Evolutionary conservation across 2,329 filamentous ascomycete genomes (phyloP), one percentile per base, ranked within the genome.

Genomic region (Diaporthe nobilis): DNA sequence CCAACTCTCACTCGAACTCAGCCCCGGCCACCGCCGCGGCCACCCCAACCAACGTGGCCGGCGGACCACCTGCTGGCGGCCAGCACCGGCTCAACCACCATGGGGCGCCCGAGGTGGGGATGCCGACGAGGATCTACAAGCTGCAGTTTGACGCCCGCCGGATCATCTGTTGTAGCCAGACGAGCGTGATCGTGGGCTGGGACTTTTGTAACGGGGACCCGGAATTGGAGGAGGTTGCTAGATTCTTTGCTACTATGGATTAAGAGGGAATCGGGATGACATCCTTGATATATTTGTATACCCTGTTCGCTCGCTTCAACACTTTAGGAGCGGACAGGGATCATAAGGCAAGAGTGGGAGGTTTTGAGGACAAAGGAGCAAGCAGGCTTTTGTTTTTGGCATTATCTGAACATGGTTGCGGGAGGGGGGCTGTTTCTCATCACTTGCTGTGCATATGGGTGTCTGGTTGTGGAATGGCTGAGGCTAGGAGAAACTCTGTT

Each of bases 81-180:
- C 51, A 65, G 80, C 47, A 72, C 75, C 76, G 73, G 39, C 82
- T 86, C 55, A 86, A 89, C 72, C 87, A 86, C 4, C 88, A 89
- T 76, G 81, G 83, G 1, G 82, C 84, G 51, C 82, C 85, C 10
- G 89, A 90, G 77, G 84, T 78, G 31, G 80, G 86, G 44, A 87
- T 86, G 73, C 86, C 88, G 15, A 87, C 88, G 10, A 86, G 97
- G 34, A 94, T 99, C 4, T 99, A 98, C 88, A 99, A 99, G 85
- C 88, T 98, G 49, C 97, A 99, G 83, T 99, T 98, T 79, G 97
- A 99, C 82, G 94, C 95, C 0, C 91, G 95, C 31, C 92, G 96
- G 80, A 97, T 99, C 79, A 94, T 99, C 73, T 98, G 96, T 86
- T 98, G 96, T 82, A 97, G 94, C 78, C 96, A 98, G 83, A 95